These are phyloP conservation scores for Blakeslea trispora DNA, from an alignment of 371 early-diverging fungal species.

Conservation along the genomic window DNA sequence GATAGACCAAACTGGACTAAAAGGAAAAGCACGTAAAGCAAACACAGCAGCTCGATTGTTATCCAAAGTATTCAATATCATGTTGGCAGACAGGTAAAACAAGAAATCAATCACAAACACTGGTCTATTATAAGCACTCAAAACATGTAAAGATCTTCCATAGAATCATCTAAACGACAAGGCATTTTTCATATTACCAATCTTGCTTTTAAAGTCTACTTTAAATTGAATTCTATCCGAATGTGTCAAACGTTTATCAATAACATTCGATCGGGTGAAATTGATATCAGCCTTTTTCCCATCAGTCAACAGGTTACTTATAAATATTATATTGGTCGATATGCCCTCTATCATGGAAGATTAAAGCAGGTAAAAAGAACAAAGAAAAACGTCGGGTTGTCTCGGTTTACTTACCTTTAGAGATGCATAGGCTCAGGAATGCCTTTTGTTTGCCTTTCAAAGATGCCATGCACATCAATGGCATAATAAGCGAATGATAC, in stretches of 20 bases:
- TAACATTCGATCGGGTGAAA: conserved; percentile 50
- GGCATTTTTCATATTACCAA: conserved; percentile 58
- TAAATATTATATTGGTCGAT: conserved; percentile 59
- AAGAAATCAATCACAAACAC: conserved; percentile 1
- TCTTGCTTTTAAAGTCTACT: conserved; percentile 56
- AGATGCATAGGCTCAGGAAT: conserved; percentile 35
- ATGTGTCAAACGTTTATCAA: conserved; percentile 57
- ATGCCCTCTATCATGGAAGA: conserved; percentile 45
- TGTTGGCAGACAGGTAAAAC: conserved; percentile 25
- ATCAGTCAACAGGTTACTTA: conserved; percentile 60
- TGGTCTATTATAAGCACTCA: too few relatives aligned
- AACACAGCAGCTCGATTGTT: conserved; percentile 27
- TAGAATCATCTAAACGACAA: conserved; percentile 49
- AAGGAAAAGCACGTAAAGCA: conserved; percentile 28
- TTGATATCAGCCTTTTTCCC: conserved; percentile 42
- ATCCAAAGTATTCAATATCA: conserved; percentile 32
- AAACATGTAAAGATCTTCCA: conserved; percentile 25
- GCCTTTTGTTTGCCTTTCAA: conserved; percentile 52
- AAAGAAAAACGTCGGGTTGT: too few relatives aligned
- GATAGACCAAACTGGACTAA: conserved; percentile 21
- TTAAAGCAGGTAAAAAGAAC: conserved; percentile 30
- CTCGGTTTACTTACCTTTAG: too few relatives aligned
- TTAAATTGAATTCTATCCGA: conserved; percentile 40
- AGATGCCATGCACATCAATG: conserved; percentile 34
- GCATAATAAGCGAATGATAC: conserved; percentile 43